These are phyloP conservation scores for Schwanniomyces sp. DNA, from an alignment of 805 yeast species.

Conservation along the genomic window DNA sequence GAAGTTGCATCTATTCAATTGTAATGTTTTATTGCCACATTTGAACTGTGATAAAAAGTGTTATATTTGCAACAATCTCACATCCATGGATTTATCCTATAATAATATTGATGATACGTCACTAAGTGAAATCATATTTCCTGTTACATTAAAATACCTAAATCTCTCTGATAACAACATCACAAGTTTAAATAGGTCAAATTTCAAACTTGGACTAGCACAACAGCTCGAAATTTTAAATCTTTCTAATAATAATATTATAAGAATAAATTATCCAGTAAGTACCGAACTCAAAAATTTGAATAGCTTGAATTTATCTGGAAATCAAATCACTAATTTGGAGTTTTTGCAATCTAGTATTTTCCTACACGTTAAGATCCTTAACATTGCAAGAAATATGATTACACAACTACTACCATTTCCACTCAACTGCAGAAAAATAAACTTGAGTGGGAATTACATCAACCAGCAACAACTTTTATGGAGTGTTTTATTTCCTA, in stretches of 20 bases:
- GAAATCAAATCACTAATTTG: conserved; percentile 20
- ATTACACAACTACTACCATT: conserved; percentile 13
- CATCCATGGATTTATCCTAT: conserved; percentile 25
- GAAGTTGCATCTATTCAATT: conserved; percentile 18
- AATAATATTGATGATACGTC: conserved; percentile 20
- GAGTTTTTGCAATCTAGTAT: conserved; percentile 3
- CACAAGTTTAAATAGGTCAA: background rate
- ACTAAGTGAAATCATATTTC: conserved; percentile 17
- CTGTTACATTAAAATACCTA: conserved; percentile 15
- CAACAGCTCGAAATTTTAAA: conserved; percentile 15
- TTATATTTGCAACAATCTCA: conserved; percentile 10
- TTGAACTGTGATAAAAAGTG: conserved; percentile 3
- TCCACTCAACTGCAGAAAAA: conserved; percentile 10
- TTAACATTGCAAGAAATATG: conserved; percentile 27
- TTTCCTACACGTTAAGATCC: conserved; percentile 10
- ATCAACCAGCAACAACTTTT: conserved; percentile 6
- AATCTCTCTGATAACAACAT: conserved; percentile 27
- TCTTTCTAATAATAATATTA: conserved; percentile 26
- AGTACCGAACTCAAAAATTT: conserved; percentile 5
- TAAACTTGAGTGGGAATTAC: conserved; percentile 23
- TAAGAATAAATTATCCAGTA: background rate
- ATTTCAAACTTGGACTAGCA: background rate
- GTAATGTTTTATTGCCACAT: conserved; percentile 9
- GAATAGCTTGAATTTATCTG: conserved; percentile 18
- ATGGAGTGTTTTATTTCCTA: conserved; percentile 10